phyloP scores from a whole-genome alignment of 2,329 filamentous ascomycete species.

The Scedosporium dehoogii region DNA sequence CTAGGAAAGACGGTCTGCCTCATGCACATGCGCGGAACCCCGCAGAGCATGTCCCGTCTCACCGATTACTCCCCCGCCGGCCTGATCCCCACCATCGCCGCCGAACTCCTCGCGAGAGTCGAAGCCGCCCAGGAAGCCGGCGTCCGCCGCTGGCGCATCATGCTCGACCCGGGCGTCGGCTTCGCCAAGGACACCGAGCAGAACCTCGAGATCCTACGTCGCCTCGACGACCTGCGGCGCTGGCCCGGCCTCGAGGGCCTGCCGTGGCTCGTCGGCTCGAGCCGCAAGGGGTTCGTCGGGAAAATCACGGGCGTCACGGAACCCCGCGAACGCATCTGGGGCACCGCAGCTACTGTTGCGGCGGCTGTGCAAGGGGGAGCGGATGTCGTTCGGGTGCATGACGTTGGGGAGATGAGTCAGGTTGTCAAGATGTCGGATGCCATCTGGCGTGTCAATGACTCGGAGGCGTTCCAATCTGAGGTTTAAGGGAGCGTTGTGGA shows the following conservation, averaged over 20 bases:
- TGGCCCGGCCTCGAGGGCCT: constrained; percentile 58
- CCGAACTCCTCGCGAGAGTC: constrained; percentile 62
- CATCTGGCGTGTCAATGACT: constrained; percentile 48
- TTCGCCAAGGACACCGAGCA: constrained; percentile 80
- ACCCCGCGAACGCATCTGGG: constrained; percentile 64
- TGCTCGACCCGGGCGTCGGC: constrained; percentile 87
- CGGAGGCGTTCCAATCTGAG: background rate
- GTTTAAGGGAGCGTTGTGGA: too few species aligned
- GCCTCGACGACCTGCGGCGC: constrained; percentile 52
- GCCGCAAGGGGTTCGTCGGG: constrained; percentile 84
- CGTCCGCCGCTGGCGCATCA: constrained; percentile 83
- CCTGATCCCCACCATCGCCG: constrained; percentile 53
- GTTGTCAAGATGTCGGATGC: constrained; percentile 85
- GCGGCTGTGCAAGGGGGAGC: constrained; percentile 80
- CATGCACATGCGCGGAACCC: constrained; percentile 91
- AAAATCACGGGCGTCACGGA: constrained; percentile 65
- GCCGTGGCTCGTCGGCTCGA: constrained; percentile 84
- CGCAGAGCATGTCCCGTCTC: constrained; percentile 66
- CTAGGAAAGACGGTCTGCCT: constrained; percentile 71
- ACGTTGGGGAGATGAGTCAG: constrained; percentile 75
- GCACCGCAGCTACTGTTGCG: constrained; percentile 80
- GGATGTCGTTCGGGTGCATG: constrained; percentile 87
- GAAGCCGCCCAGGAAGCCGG: constrained; percentile 68
- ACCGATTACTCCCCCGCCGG: constrained; percentile 56
- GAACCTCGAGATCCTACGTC: constrained; percentile 69